Evolutionary conservation across 257 asterid species (phyloP).

Genomic region (Nicotiana obtusifolia): DNA sequence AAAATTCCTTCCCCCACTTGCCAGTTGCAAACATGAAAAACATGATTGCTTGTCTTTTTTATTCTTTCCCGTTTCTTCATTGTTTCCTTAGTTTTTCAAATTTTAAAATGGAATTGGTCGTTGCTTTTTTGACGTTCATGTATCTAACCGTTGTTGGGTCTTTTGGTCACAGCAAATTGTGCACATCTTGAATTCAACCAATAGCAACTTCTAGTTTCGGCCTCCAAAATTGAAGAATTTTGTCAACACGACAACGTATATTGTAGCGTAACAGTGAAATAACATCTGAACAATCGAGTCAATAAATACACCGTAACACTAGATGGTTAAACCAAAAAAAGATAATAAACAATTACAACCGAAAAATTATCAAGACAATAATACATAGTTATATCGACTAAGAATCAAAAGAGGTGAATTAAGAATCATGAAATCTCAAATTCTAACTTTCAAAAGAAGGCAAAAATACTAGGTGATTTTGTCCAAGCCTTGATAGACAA

Average conservation of each 20-base stretch:
- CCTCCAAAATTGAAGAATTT: not conserved
- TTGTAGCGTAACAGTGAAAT: not conserved
- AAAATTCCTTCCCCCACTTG: slow-evolving; percentile 11
- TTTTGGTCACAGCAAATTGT: not conserved
- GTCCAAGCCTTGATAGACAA: too few relatives aligned
- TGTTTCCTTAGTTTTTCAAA: slow-evolving; percentile 1
- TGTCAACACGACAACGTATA: not conserved
- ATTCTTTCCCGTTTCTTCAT: not conserved
- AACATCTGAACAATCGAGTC: not conserved
- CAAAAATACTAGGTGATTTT: too few relatives aligned
- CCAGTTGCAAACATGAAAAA: slow-evolving; percentile 23
- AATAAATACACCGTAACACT: not conserved
- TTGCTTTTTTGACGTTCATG: slow-evolving; percentile 3
- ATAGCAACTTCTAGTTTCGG: not conserved
- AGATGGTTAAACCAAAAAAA: not conserved
- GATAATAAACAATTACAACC: too few relatives aligned
- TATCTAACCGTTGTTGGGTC: slow-evolving; percentile 1
- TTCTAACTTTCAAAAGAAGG: too few relatives aligned
- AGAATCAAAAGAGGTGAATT: too few relatives aligned
- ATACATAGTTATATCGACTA: too few relatives aligned
- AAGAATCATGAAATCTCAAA: too few relatives aligned
- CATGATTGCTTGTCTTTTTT: slow-evolving; percentile 18
- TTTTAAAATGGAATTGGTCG: slow-evolving; percentile 14
- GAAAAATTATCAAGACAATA: not conserved
- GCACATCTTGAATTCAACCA: not conserved